Percentiles rank a stretch among this genome's conserved stretches.
These are phyloP conservation scores for Paratinospora sagittata DNA, from an alignment of 164 flowering plant genomes.

Conservation along the genomic window DNA sequence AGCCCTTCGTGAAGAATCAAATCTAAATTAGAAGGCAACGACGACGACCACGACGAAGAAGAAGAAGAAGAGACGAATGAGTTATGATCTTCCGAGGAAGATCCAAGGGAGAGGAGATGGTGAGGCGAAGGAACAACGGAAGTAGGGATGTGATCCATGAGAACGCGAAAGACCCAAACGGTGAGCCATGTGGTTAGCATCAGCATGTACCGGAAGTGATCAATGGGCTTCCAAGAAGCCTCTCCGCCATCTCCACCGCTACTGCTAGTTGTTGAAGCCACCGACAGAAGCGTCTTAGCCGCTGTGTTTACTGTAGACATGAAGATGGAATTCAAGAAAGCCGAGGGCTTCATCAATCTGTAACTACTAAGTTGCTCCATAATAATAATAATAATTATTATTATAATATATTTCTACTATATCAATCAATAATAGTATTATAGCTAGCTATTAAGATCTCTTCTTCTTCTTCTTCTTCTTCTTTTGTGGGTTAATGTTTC, in stretches of 20 bases:
- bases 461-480: no score
- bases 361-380: no score
- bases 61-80: not conserved
- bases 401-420: no score
- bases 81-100: not conserved
- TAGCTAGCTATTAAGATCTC: no score
- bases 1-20: slow-evolving; percentile 28
- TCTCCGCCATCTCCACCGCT: slow-evolving; percentile 4
- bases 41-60: slow-evolving; percentile 16
- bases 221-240: slow-evolving; percentile 35
- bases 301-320: slow-evolving; percentile 46
- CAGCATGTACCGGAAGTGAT: slow-evolving; percentile 39
- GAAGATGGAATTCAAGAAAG: slow-evolving; percentile 42
- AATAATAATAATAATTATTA: no score
- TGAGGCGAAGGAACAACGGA: slow-evolving; percentile 18
- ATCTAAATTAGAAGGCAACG: no score
- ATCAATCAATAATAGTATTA: no score
- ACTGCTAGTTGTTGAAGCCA: slow-evolving; percentile 22
- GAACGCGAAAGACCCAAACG: slow-evolving; percentile 42
- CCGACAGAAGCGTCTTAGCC: slow-evolving; percentile 32
- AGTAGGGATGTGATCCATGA: slow-evolving; percentile 43
- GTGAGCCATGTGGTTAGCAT: slow-evolving; percentile 47
- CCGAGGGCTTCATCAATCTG: slow-evolving; percentile 19
- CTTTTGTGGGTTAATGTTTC: no score
- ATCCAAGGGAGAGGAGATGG: not conserved